A percentile compares a stretch with the other conserved stretches of the same genome.
phyloP scores from a whole-genome alignment of 1,284 basidiomycete species.

The Volvariella surrecta region DNA sequence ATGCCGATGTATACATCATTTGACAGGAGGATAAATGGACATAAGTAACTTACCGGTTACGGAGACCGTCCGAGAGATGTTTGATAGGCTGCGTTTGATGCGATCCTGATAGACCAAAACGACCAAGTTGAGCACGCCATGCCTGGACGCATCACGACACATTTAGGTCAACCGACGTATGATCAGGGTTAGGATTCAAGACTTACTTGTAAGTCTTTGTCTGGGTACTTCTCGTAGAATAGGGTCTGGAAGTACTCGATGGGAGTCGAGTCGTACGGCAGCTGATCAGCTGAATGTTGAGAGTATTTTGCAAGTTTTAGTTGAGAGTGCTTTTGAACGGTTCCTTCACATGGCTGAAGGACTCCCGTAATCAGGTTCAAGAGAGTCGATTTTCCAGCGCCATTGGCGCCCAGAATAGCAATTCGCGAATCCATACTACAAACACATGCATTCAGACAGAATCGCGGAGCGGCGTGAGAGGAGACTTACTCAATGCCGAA shows the following conservation, averaged over 20 bases:
- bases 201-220: slow-evolving; percentile 75
- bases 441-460: slow-evolving; percentile 4
- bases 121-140: slow-evolving; percentile 91
- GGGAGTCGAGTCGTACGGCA: slow-evolving; percentile 89
- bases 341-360: slow-evolving; percentile 79
- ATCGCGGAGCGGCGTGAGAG: slow-evolving; percentile 13
- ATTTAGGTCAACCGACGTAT: slow-evolving; percentile 5
- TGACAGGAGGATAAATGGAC: no score
- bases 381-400: slow-evolving; percentile 96
- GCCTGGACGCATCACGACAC: slow-evolving; percentile 39
- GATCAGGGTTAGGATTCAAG: no score
- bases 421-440: slow-evolving; percentile 89
- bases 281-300: slow-evolving; percentile 97
- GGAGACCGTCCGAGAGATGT: slow-evolving; percentile 91
- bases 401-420: slow-evolving; percentile 98
- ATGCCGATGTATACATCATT: no score
- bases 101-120: slow-evolving; percentile 90
- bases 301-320: slow-evolving; percentile 97
- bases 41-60: slow-evolving; percentile 81
- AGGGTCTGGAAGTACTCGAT: slow-evolving; percentile 90
- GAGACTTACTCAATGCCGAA: slow-evolving; percentile 85
- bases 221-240: slow-evolving; percentile 84
- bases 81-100: slow-evolving; percentile 94
- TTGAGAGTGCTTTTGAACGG: slow-evolving; percentile 79
- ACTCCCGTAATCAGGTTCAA: slow-evolving; percentile 89